Conservation (phyloP, 768 basidiomycete species). For the Boletus rubroflammeus region DNA sequence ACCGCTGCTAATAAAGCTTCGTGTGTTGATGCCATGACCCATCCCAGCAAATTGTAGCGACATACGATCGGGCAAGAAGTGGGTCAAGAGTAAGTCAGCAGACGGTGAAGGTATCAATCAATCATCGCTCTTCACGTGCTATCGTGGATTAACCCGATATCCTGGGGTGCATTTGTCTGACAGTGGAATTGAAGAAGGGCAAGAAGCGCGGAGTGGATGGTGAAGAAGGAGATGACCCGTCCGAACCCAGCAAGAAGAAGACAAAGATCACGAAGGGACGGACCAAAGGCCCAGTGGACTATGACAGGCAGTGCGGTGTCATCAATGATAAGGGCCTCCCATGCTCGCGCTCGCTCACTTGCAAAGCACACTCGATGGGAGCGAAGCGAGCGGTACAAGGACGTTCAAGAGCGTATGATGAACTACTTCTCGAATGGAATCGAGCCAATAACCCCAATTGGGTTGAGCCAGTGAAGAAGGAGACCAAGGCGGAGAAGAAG, state of each 20-base stretch:
- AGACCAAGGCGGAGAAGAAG: slow-evolving; percentile 85
- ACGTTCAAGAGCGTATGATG: slow-evolving; percentile 80
- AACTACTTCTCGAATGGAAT: slow-evolving; percentile 88
- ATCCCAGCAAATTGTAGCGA: slow-evolving; percentile 56
- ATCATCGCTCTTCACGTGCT: not conserved
- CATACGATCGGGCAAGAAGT: slow-evolving; percentile 54
- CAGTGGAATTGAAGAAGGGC: slow-evolving; percentile 45
- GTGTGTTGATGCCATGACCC: slow-evolving; percentile 7
- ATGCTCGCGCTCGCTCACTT: slow-evolving; percentile 93
- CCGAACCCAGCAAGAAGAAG: slow-evolving; percentile 75
- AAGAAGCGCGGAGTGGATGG: slow-evolving; percentile 85
- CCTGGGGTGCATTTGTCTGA: slow-evolving; percentile 3
- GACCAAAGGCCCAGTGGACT: slow-evolving; percentile 81
- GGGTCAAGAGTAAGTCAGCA: slow-evolving; percentile 49
- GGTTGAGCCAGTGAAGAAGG: slow-evolving; percentile 82
- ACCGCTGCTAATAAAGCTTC: not conserved
- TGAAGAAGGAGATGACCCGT: slow-evolving; percentile 59
- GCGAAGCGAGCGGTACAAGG: slow-evolving; percentile 90
- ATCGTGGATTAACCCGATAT: slow-evolving; percentile 3
- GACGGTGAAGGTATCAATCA: slow-evolving; percentile 43
- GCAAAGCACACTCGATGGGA: slow-evolving; percentile 97
- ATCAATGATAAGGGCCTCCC: slow-evolving; percentile 93
- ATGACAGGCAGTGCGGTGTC: slow-evolving; percentile 92
- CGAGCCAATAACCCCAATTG: slow-evolving; percentile 83
- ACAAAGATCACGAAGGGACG: slow-evolving; percentile 77